phyloP scores from a whole-genome alignment of 2,329 filamentous ascomycete genomes.

The Aspergillus udagawae region DNA sequence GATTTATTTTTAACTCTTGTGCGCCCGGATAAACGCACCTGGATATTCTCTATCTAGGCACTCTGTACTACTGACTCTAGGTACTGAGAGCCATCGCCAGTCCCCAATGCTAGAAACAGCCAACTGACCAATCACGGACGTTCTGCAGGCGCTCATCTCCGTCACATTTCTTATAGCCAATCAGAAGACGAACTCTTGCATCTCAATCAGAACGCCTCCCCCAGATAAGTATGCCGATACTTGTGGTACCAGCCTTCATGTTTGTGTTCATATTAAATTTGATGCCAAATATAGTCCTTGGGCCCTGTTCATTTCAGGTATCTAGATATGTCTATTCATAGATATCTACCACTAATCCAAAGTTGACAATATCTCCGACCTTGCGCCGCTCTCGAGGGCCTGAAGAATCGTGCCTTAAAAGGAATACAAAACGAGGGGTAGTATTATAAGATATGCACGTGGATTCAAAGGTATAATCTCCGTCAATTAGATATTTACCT shows the following conservation, averaged over 20 bases:
- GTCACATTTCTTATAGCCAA: constrained; percentile 13
- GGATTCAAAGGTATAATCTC: too few relatives aligned
- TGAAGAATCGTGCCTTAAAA: background rate
- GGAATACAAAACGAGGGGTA: background rate
- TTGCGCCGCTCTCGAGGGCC: background rate
- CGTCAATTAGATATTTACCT: background rate
- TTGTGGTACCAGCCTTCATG: background rate
- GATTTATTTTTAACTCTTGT: background rate
- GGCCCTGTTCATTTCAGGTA: background rate
- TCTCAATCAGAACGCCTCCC: background rate
- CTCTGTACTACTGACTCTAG: too few relatives aligned
- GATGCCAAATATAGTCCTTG: background rate
- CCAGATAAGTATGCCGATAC: background rate
- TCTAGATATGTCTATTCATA: background rate
- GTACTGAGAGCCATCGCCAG: background rate
- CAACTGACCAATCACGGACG: constrained; percentile 20
- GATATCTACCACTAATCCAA: background rate
- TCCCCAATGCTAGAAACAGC: background rate
- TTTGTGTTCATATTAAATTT: background rate
- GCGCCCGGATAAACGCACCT: background rate
- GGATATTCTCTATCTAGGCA: background rate
- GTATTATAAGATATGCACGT: too few relatives aligned
- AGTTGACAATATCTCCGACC: background rate
- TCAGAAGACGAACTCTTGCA: background rate
- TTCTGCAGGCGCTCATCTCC: constrained; percentile 29